A percentile compares a stretch with the other conserved stretches of the same genome.
Conservation (phyloP, 257 asterid genomes). For the Solanum lycopersicoides region DNA sequence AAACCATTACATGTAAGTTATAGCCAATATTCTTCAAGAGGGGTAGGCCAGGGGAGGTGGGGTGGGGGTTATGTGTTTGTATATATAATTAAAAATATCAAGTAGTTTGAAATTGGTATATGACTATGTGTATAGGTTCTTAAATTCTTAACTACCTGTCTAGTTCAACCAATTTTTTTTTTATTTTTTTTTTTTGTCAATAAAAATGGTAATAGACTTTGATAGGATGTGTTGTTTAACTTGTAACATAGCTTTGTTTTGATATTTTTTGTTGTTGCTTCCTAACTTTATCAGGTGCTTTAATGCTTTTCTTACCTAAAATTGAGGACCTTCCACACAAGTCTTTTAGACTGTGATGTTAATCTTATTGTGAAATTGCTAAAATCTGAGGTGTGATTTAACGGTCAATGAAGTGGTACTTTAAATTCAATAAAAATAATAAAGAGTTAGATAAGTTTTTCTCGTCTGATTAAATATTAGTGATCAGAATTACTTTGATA, state of each 20-base stretch:
- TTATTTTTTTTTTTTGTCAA: not conserved
- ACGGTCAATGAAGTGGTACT: not conserved
- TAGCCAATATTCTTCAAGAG: not conserved
- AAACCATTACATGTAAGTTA: not conserved
- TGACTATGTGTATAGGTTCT: not conserved
- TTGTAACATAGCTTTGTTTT: not conserved
- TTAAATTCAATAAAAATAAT: not conserved
- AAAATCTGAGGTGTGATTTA: not conserved
- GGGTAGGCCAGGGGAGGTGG: not conserved
- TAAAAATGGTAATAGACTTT: not conserved
- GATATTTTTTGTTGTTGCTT: not conserved
- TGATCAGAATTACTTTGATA: not conserved
- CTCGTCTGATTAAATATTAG: no score
- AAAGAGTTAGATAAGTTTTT: not conserved
- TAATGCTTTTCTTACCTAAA: conserved; percentile 20
- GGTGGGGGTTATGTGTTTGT: conserved; percentile 5
- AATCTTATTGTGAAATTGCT: not conserved
- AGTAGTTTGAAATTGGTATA: not conserved
- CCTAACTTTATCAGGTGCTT: not conserved
- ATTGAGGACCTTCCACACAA: conserved; percentile 1
- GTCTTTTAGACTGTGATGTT: not conserved
- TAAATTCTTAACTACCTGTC: not conserved
- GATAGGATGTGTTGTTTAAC: conserved; percentile 4
- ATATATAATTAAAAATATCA: not conserved
- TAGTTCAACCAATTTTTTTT: not conserved